These are phyloP conservation scores for Russula sp. DNA, from an alignment of 768 basidiomycete genomes.

Conservation along the genomic window DNA sequence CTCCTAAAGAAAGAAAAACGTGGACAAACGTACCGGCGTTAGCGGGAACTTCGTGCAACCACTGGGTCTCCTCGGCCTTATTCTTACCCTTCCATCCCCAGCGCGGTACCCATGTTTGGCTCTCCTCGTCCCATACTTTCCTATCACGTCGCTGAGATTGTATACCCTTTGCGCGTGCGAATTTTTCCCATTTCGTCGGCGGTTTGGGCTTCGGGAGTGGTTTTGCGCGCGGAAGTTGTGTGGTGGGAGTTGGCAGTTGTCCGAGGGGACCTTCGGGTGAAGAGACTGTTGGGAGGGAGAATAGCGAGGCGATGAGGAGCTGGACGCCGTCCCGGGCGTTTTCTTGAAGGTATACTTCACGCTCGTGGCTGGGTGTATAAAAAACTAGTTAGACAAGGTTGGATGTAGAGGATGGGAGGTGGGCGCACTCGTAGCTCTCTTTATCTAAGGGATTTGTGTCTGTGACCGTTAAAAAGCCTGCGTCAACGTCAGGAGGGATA, in stretches of 20 bases:
- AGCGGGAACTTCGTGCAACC: slow-evolving; percentile 87
- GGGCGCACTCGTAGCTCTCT: slow-evolving; percentile 72
- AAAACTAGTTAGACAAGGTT: neutral
- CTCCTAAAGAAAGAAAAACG: neutral
- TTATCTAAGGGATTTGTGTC: slow-evolving; percentile 86
- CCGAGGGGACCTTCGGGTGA: slow-evolving; percentile 82
- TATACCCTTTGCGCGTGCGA: slow-evolving; percentile 93
- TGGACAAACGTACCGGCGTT: slow-evolving; percentile 63
- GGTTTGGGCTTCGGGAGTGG: slow-evolving; percentile 91
- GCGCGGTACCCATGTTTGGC: slow-evolving; percentile 84
- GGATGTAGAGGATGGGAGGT: neutral
- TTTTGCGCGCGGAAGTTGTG: slow-evolving; percentile 83
- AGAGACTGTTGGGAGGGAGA: slow-evolving; percentile 71
- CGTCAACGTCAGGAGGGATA: slow-evolving; percentile 73
- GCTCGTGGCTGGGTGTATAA: slow-evolving; percentile 53
- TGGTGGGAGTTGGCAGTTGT: slow-evolving; percentile 72
- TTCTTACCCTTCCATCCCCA: slow-evolving; percentile 94
- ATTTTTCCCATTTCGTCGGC: slow-evolving; percentile 94
- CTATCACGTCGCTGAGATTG: slow-evolving; percentile 72
- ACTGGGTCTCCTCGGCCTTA: slow-evolving; percentile 79
- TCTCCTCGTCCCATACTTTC: slow-evolving; percentile 92
- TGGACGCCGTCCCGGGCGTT: slow-evolving; percentile 82
- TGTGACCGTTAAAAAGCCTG: slow-evolving; percentile 79
- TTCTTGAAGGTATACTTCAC: slow-evolving; percentile 75
- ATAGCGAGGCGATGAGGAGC: slow-evolving; percentile 73